These are phyloP conservation scores for Volvariella volvacea DNA, from an alignment of 1,284 basidiomycete species.

Conservation along the genomic window DNA sequence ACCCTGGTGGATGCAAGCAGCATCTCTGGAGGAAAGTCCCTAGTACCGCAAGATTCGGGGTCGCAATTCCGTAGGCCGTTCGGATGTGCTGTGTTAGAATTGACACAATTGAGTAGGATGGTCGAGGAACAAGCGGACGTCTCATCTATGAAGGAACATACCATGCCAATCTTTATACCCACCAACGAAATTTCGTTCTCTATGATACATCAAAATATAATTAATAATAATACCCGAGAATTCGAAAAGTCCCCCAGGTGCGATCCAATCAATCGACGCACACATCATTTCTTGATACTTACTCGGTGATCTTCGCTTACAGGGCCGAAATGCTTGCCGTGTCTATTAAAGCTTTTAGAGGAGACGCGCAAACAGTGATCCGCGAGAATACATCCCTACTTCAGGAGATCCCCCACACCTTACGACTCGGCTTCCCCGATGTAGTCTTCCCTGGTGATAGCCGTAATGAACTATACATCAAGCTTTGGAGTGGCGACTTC, in stretches of 20 bases:
- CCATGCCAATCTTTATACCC: slow-evolving; percentile 87
- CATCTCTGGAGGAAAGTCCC: not conserved
- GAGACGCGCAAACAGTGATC: slow-evolving; percentile 69
- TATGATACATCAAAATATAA: slow-evolving; percentile 93
- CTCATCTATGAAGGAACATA: slow-evolving; percentile 64
- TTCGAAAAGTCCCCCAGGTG: slow-evolving; percentile 82
- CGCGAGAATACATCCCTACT: slow-evolving; percentile 86
- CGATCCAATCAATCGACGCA: slow-evolving; percentile 14
- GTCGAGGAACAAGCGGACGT: slow-evolving; percentile 54
- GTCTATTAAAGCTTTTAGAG: slow-evolving; percentile 88
- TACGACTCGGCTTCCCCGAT: slow-evolving; percentile 94
- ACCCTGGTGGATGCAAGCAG: not conserved
- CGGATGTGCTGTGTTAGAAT: slow-evolving; percentile 88
- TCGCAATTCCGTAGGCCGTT: slow-evolving; percentile 73
- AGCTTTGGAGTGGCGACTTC: slow-evolving; percentile 89
- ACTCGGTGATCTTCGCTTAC: slow-evolving; percentile 9
- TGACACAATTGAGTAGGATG: slow-evolving; percentile 72
- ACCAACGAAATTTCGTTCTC: slow-evolving; percentile 84
- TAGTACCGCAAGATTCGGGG: slow-evolving; percentile 18
- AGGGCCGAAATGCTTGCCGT: slow-evolving; percentile 84
- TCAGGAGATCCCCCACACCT: slow-evolving; percentile 74
- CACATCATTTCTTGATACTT: not conserved
- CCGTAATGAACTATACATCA: slow-evolving; percentile 95
- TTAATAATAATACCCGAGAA: slow-evolving; percentile 73
- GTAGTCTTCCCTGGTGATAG: slow-evolving; percentile 90